Percentiles rank a stretch among this genome's conserved stretches.
Conservation (phyloP, 805 yeast genomes). For the Candida taoyuanica region DNA sequence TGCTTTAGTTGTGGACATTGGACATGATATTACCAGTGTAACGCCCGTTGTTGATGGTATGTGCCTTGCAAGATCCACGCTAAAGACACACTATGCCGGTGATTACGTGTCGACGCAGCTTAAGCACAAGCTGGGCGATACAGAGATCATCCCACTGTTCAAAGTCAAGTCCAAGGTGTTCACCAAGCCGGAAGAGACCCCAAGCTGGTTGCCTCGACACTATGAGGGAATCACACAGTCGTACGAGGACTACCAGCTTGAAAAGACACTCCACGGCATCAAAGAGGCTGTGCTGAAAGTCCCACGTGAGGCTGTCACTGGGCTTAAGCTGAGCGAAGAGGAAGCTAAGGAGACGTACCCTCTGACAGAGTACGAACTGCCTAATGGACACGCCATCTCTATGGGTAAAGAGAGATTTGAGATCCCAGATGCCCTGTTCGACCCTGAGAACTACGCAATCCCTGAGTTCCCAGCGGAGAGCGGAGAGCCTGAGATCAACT, state of each 20-base stretch:
- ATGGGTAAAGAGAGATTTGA: conserved; percentile 56
- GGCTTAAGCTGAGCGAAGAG: conserved; percentile 9
- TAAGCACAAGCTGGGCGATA: conserved; percentile 33
- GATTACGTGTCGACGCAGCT: conserved; percentile 55
- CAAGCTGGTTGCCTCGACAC: conserved; percentile 24
- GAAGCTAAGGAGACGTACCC: conserved; percentile 28
- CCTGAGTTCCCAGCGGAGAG: conserved; percentile 38
- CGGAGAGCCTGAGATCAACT: conserved; percentile 44
- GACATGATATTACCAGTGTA: conserved; percentile 71
- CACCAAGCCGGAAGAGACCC: conserved; percentile 31
- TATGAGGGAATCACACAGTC: conserved; percentile 31
- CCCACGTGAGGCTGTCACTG: conserved; percentile 36
- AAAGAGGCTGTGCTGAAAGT: conserved; percentile 66
- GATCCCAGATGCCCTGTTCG: conserved; percentile 70
- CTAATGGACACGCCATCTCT: conserved; percentile 66
- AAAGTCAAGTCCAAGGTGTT: conserved; percentile 43
- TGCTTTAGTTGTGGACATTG: conserved; percentile 81
- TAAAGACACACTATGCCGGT: conserved; percentile 74
- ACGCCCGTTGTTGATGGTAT: conserved; percentile 84
- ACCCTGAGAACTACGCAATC: conserved; percentile 45
- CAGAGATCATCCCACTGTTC: conserved; percentile 42
- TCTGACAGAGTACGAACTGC: conserved; percentile 60
- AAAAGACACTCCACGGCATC: conserved; percentile 60
- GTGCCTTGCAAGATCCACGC: conserved; percentile 63
- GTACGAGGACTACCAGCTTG: conserved; percentile 51